Percentiles rank a stretch among this genome's conserved stretches.
phyloP scores from a whole-genome alignment of 306 rosid genomes.

The Inga laurina region DNA sequence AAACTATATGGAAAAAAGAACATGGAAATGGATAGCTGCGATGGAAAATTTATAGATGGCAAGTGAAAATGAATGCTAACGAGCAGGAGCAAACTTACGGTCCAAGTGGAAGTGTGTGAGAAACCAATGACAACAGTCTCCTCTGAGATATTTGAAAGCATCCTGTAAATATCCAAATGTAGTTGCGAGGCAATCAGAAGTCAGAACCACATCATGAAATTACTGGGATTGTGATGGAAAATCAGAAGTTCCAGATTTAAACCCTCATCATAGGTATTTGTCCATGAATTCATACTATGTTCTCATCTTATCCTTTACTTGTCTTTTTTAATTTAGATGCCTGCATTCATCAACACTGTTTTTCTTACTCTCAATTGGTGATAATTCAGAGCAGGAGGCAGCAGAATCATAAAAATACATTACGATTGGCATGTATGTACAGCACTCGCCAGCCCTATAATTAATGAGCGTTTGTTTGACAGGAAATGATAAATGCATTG shows the following conservation, averaged over 20 bases:
- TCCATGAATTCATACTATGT: neutral
- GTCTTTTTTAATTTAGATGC: slow-evolving; percentile 17
- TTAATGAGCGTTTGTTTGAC: slow-evolving; percentile 30
- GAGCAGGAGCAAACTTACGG: slow-evolving; percentile 65
- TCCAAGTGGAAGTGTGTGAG: slow-evolving; percentile 97
- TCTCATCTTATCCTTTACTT: neutral
- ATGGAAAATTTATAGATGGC: neutral
- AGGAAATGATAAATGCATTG: neutral
- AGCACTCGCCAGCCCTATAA: neutral
- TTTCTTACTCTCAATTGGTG: neutral
- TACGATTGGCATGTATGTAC: slow-evolving; percentile 23
- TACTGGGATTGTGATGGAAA: slow-evolving; percentile 5
- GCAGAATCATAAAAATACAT: slow-evolving; percentile 13
- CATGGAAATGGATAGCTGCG: neutral
- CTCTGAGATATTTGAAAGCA: slow-evolving; percentile 88
- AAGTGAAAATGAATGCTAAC: neutral
- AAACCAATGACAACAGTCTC: slow-evolving; percentile 95
- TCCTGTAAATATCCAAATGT: slow-evolving; percentile 62
- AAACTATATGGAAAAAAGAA: neutral
- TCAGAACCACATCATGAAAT: slow-evolving; percentile 1
- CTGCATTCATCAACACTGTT: neutral
- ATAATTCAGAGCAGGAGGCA: neutral
- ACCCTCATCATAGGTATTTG: neutral
- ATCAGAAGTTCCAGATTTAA: slow-evolving; percentile 13
- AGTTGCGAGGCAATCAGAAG: slow-evolving; percentile 25